Evolutionary conservation across 1,284 basidiomycete genomes (phyloP), one percentile per base, ranked within the genome.

Genomic region (Marasmius fiardii): DNA sequence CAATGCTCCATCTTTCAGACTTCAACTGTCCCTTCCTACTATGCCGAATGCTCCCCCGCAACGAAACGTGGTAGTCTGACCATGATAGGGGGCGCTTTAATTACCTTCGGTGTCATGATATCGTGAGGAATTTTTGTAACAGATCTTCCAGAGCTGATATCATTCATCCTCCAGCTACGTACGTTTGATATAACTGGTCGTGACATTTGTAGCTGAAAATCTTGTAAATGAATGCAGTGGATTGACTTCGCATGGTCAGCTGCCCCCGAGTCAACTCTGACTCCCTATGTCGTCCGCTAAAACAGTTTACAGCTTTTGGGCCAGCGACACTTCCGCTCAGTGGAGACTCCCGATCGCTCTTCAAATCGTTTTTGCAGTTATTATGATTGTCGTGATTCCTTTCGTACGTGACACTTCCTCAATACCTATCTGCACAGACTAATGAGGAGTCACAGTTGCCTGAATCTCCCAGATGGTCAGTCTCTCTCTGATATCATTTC

Each of bases 291-390:
- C n/a, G n/a, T n/a, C n/a, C 37, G 10, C 39, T 52, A 53, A 37
- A 10, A 37, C 20, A 43, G 51, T 20, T 56, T n/a, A n/a, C 49
- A 83, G 80, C 48, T 83, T 79, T 63, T 83, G 78, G 78, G 69
- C 73, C 10, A 68, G 70, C 28, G 68, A 62, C 11, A 81, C 79
- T 14, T 81, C 81, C 14, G 79, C 82, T 0, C 82, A 86, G 65
- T 88, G 86, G 86, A 71, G 86, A 54, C 80, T 83, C n/a, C 86
- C 88, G 1, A 80, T 90, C 43, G 82, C 83, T 1, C 70, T 90
- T 37, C 87, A 90, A 64, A 82, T 85, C 51, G 51, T 83, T 7
- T 78, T 90, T 51, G 85, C 85, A 2, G 55, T 83, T 5, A 70
- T 86, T 43, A 83, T 89, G 75, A 74, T 87, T 48, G 59, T 74